Evolutionary conservation across 2,329 filamentous ascomycete species (phyloP), one percentile per base, ranked within the genome.

Genomic region (Cryphonectria nitschkei): DNA sequence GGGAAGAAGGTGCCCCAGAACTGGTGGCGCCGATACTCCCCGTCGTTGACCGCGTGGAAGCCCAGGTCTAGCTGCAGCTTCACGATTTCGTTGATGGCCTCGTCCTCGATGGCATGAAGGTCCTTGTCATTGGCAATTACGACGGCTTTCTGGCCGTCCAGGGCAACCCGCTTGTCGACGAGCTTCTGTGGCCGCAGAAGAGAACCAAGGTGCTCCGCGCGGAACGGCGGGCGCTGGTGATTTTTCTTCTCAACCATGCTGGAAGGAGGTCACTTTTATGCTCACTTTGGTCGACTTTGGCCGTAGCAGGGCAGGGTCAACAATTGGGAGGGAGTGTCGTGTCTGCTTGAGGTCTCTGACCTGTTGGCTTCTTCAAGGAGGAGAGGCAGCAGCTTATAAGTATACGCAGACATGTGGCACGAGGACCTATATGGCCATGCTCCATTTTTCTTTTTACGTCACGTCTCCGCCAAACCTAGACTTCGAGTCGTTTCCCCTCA

Each of bases 151-250:
- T 78, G 77, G 34, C 78, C 75, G 64, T 82, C 80, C 46, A 82
- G 77, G 41, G 73, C 73, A 16, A 77, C 73, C 41, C 76, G 76
- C 73, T 77, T 77, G 58, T 88, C 83, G 50, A 92, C 83, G 69
- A 93, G 84, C 69, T 87, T 82, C 72, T 90, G 82, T 8, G 92
- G 91, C n/a, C 92, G 89, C 60, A 93, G 87, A 43, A 94, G 84
- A 19, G 91, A 93, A 75, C 92, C 92, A 76, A 93, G 84, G 76
- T 94, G 92, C 84, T 94, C 92, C 65, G 92, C 92, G 76, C 92
- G 87, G 84, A 93, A 93, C 43, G 92, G 92, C 29, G 82, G 82
- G 3, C 76, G 73, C 56, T 77, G 76, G 63, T 74, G 73, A 37
- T 73, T 76, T 63, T 70, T 73, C 58, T 64, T 65, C 43, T 37